These are phyloP conservation scores for Kuraishia piskuri DNA, from an alignment of 805 yeast species.

Conservation along the genomic window DNA sequence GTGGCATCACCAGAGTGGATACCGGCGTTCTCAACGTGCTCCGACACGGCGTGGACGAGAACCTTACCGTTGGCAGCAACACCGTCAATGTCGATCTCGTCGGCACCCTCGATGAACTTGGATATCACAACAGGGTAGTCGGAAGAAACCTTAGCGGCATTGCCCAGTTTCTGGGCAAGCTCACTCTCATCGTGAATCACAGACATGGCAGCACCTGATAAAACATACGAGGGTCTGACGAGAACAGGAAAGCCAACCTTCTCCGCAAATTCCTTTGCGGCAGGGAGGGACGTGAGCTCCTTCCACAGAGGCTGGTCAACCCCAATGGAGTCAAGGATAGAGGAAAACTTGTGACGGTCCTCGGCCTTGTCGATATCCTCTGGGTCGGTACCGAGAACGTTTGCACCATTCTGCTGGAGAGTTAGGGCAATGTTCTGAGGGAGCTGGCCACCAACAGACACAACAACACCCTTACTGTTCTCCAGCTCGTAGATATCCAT, in stretches of 20 bases:
- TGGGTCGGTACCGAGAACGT: slow-evolving; percentile 89
- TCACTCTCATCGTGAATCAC: slow-evolving; percentile 77
- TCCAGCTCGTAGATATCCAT: slow-evolving; percentile 96
- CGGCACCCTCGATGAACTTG: slow-evolving; percentile 91
- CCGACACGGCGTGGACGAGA: slow-evolving; percentile 91
- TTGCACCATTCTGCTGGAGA: slow-evolving; percentile 75
- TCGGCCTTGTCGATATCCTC: slow-evolving; percentile 95
- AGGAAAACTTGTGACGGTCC: slow-evolving; percentile 96
- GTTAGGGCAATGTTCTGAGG: slow-evolving; percentile 94
- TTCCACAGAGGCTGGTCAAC: slow-evolving; percentile 98
- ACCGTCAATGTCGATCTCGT: slow-evolving; percentile 95
- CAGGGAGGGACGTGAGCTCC: slow-evolving; percentile 79
- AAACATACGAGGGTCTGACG: slow-evolving; percentile 94
- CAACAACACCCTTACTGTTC: slow-evolving; percentile 82
- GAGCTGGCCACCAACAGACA: slow-evolving; percentile 95
- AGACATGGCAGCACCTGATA: slow-evolving; percentile 98
- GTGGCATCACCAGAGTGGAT: slow-evolving; percentile 99
- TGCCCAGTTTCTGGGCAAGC: slow-evolving; percentile 70
- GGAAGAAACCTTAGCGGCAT: slow-evolving; percentile 87
- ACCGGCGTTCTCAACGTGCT: slow-evolving; percentile 98
- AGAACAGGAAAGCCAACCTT: slow-evolving; percentile 90
- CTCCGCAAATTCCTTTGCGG: slow-evolving; percentile 79
- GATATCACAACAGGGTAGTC: slow-evolving; percentile 98
- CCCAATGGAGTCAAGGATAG: slow-evolving; percentile 83
- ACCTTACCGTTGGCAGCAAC: slow-evolving; percentile 88